Evolutionary conservation across 2,329 filamentous ascomycete species (phyloP).

Genomic region (Sclerotinia trifoliorum): DNA sequence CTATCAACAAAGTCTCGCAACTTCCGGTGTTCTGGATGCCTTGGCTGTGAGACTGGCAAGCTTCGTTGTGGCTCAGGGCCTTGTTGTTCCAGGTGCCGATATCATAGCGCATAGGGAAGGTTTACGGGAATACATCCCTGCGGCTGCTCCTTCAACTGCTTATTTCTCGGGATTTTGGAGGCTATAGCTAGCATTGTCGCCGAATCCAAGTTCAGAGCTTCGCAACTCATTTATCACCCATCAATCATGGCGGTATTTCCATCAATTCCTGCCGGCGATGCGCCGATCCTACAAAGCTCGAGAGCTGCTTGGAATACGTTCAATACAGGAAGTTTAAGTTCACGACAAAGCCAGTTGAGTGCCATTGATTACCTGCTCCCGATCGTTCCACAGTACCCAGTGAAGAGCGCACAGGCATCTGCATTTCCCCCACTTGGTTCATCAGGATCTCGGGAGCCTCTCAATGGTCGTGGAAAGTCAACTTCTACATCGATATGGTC

Average conservation of each 20-base stretch:
- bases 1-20: constrained; percentile 70
- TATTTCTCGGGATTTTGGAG: constrained; percentile 71
- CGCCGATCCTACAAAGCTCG: constrained; percentile 49
- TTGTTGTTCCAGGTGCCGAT: constrained; percentile 66
- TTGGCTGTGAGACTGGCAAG: constrained; percentile 72
- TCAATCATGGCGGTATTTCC: constrained; percentile 69
- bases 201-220: constrained; percentile 75
- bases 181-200: constrained; percentile 75
- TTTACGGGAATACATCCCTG: constrained; percentile 57
- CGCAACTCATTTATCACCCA: constrained; percentile 67
- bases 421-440: constrained; percentile 56
- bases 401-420: constrained; percentile 42
- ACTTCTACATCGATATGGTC: constrained; percentile 7
- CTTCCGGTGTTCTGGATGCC: constrained; percentile 72
- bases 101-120: constrained; percentile 53
- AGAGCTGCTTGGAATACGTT: constrained; percentile 53
- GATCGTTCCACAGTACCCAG: constrained; percentile 47
- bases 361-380: constrained; percentile 68
- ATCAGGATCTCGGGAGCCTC: constrained; percentile 43
- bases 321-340: constrained; percentile 50
- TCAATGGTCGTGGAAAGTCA: constrained; percentile 29
- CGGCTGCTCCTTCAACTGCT: constrained; percentile 56
- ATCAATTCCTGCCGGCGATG: constrained; percentile 48
- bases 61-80: constrained; percentile 65
- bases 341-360: constrained; percentile 44